phyloP scores from a whole-genome alignment of 441 rosid species.

The Gossypium davidsonii region DNA sequence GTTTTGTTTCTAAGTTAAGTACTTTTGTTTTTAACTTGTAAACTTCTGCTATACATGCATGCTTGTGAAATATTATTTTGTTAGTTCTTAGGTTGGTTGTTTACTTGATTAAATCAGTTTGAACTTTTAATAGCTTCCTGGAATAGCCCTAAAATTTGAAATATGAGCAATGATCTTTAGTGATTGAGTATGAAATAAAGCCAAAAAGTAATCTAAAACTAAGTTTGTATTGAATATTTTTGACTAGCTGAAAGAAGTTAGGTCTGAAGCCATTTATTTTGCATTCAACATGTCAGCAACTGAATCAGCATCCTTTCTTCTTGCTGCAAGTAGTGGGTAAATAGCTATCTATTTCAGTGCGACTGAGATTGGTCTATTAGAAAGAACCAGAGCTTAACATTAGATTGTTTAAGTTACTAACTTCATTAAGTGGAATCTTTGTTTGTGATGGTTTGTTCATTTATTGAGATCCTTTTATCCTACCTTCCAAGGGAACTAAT shows the following conservation, averaged over 20 bases:
- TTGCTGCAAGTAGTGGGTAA: conserved; percentile 30
- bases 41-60: not conserved
- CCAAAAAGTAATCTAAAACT: not conserved
- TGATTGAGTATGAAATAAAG: not conserved
- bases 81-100: not conserved
- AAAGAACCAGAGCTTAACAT: not conserved
- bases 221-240: not conserved
- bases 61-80: not conserved
- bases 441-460: not conserved
- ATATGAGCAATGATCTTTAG: not conserved
- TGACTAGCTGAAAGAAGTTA: not conserved
- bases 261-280: not conserved
- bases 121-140: conserved; percentile 20
- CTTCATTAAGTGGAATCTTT: not conserved
- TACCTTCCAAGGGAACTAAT: not conserved
- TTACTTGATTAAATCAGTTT: not conserved
- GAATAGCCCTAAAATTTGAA: not conserved
- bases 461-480: not conserved
- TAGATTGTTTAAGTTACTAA: not conserved
- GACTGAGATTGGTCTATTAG: not conserved
- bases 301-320: not conserved
- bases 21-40: not conserved
- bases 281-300: not conserved
- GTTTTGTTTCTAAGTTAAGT: conserved; percentile 18
- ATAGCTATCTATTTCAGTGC: not conserved